Evolutionary conservation across 331 rosid genomes (phyloP).

Genomic region (Rhamnella rubrinervis): DNA sequence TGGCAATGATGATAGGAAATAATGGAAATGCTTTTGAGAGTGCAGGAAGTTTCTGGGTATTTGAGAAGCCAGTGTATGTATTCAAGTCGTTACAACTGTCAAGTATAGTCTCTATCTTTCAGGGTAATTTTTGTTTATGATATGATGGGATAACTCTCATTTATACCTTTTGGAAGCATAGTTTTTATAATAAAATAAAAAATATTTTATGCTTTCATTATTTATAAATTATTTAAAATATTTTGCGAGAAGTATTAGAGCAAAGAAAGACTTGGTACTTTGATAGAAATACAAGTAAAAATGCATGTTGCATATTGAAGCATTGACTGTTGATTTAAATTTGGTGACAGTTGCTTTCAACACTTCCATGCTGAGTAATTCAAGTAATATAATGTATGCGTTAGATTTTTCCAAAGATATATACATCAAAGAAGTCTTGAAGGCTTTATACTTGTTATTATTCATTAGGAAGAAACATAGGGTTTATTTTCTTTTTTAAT

Average conservation of each 20-base stretch:
- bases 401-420: too few species aligned
- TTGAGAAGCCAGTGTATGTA: conserved; percentile 26
- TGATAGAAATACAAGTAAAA: too few species aligned
- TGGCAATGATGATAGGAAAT: conserved; percentile 99
- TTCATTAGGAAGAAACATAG: too few species aligned
- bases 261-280: too few species aligned
- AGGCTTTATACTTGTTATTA: too few species aligned
- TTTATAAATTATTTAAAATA: not conserved
- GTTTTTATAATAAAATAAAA: not conserved
- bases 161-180: not conserved
- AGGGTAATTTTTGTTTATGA: not conserved
- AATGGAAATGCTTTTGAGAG: conserved; percentile 78
- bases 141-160: not conserved
- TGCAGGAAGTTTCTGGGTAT: conserved; percentile 95
- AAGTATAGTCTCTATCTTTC: not conserved
- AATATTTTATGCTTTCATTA: not conserved
- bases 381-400: too few species aligned
- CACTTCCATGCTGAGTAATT: too few species aligned
- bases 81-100: not conserved
- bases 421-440: too few species aligned
- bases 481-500: too few species aligned
- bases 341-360: too few species aligned
- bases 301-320: too few species aligned
- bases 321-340: too few species aligned
- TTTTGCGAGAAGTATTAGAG: not conserved